phyloP scores from a whole-genome alignment of 208 protist genomes.

The Leishmania tarentolae region DNA sequence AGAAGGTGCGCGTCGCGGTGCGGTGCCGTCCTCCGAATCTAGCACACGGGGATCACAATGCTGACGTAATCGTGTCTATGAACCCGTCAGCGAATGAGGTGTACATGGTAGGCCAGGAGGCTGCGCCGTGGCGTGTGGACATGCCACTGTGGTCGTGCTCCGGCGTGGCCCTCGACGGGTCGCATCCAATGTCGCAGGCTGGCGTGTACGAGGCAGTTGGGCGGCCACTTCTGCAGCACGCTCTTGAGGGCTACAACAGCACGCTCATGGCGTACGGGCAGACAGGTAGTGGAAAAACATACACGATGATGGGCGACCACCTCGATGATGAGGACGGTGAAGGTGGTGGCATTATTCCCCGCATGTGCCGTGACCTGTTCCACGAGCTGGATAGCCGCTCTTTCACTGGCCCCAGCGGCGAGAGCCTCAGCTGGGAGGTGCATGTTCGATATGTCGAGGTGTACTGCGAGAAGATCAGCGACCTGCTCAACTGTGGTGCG shows the following conservation, averaged over 20 bases:
- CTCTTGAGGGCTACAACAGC: constrained; percentile 90
- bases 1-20: constrained; percentile 78
- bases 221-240: constrained; percentile 87
- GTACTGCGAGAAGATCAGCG: constrained; percentile 90
- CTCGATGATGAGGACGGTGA: constrained; percentile 16
- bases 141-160: constrained; percentile 71
- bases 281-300: constrained; percentile 92
- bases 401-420: constrained; percentile 42
- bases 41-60: constrained; percentile 32
- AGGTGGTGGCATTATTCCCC: constrained; percentile 81
- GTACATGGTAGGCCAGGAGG: constrained; percentile 36
- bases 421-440: constrained; percentile 76
- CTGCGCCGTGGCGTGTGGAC: constrained; percentile 58
- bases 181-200: constrained; percentile 55
- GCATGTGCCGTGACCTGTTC: constrained; percentile 84
- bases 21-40: constrained; percentile 68
- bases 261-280: constrained; percentile 92
- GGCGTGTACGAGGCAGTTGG: constrained; percentile 89
- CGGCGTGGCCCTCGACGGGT: constrained; percentile 49
- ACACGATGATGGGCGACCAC: constrained; percentile 86
- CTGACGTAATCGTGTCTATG: constrained; percentile 77
- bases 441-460: constrained; percentile 89
- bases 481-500: constrained; percentile 77
- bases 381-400: constrained; percentile 51
- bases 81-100: constrained; percentile 49